Evolutionary conservation across 2,329 filamentous ascomycete species (phyloP), one percentile per base, ranked within the genome.

Genomic region (Calonectria ilicicola): DNA sequence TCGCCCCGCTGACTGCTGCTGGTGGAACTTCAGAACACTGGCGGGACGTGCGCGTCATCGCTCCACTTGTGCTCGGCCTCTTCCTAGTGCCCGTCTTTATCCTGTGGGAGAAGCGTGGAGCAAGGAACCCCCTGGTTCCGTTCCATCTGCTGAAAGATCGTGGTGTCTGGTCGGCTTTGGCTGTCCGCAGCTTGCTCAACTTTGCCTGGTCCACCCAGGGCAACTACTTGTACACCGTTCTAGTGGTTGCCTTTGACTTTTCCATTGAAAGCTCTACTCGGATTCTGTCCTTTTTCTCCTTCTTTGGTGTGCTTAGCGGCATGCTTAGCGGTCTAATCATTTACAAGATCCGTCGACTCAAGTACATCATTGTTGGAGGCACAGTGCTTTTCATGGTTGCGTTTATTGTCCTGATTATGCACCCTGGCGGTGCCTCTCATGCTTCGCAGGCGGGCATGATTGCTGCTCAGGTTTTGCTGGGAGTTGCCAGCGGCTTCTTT

Each of bases 101-200:
- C 40, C 47, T 85, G 4, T 92, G 90, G 90, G 90, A 92, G 74
- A 83, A 81, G 26, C 84, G 80, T 0, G 85, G 87, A 40, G 85
- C 86, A 1, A 84, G 88, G 6, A 77, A 76, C 56, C 90, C 91
- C 0, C 87, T 92, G 76, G 80, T 92, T 1, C 91, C 90, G 0
- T 91, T 92, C 78, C 80, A 87, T 76, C 84, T 92, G 0, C 82
- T 92, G 26, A 87, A 86, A 71, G 89, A 92, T 72, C 87, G 91
- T n/a, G 88, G 87, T 0, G 89, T 92, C 1, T 92, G 90, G 90
- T 89, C 87, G 2, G 88, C 90, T 0, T 81, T 92, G 12, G 89
- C 88, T 0, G 89, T 93, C 51, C 86, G 85, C 3, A 82, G 83
- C 69, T 78, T 88, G 67, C 83, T 89, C 53, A 89, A 87, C 78